phyloP scores from a whole-genome alignment of 2,329 filamentous ascomycete species.

The Elsinoe perseae region DNA sequence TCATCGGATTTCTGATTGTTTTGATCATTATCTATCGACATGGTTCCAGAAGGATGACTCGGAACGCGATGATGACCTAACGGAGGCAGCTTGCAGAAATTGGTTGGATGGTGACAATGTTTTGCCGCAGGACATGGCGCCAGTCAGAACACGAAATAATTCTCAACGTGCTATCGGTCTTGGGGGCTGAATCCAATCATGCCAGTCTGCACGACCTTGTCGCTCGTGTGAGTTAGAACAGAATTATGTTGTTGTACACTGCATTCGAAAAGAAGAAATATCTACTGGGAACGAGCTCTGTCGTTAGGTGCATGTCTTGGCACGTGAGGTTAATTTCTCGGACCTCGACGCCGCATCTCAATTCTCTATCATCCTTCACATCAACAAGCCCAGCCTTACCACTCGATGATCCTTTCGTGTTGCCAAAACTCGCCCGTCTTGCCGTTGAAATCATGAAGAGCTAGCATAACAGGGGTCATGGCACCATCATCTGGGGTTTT shows the following conservation, averaged over 20 bases:
- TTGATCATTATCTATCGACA: not conserved
- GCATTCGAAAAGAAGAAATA: not conserved
- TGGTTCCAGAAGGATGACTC: not conserved
- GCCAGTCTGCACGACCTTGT: not conserved
- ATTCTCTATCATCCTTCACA: not conserved
- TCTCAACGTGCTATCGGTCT: not conserved
- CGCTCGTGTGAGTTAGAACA: not conserved
- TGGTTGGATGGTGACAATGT: conserved; percentile 1
- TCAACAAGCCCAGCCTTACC: conserved; percentile 19
- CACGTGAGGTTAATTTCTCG: not conserved
- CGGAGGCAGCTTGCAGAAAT: not conserved
- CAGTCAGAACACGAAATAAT: not conserved
- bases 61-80: not conserved
- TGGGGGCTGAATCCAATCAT: not conserved
- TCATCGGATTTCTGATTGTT: not conserved
- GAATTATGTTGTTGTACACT: not conserved
- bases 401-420: conserved; percentile 28
- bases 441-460: conserved; percentile 28
- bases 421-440: conserved; percentile 32
- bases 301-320: conserved; percentile 9
- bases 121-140: conserved; percentile 2
- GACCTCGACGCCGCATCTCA: not conserved
- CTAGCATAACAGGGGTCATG: conserved; percentile 31
- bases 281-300: not conserved
- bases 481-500: conserved; percentile 32